These are phyloP conservation scores for Dactylonectria macrodidyma DNA, from an alignment of 2,329 filamentous ascomycete genomes.

Conservation along the genomic window DNA sequence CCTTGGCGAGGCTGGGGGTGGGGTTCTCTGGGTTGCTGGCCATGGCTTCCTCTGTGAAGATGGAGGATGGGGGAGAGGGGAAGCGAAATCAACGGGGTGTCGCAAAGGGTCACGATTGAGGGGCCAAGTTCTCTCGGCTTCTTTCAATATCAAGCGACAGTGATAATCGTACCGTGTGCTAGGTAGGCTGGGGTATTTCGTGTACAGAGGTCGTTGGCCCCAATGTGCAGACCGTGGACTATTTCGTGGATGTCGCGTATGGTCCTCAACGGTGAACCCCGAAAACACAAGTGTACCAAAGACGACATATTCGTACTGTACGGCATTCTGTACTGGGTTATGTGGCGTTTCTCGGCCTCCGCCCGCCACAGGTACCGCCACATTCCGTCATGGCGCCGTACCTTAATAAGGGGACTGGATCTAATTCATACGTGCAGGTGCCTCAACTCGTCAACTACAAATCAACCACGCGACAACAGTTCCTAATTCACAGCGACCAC, in stretches of 20 bases:
- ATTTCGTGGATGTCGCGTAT: conserved; percentile 11
- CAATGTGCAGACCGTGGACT: not conserved
- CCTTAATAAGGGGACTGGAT: not conserved
- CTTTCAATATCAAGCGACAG: not conserved
- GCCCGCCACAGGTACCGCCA: conserved; percentile 33
- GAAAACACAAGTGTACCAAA: no score
- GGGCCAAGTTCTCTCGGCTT: not conserved
- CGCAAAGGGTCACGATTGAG: not conserved
- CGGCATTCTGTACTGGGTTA: conserved; percentile 20
- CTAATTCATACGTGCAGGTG: conserved; percentile 22
- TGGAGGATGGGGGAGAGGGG: conserved; percentile 2
- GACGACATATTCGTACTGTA: conserved; percentile 19
- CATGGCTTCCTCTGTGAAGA: conserved; percentile 48
- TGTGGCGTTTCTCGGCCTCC: conserved; percentile 42
- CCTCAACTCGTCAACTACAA: conserved; percentile 7
- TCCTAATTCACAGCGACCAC: conserved; percentile 12
- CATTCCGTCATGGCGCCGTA: conserved; percentile 34
- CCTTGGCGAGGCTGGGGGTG: conserved; percentile 50
- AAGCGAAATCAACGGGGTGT: not conserved
- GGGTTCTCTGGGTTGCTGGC: conserved; percentile 54
- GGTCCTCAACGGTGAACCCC: no score
- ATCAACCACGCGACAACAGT: conserved; percentile 17
- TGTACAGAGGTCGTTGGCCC: conserved; percentile 5
- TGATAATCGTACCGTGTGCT: conserved; percentile 22
- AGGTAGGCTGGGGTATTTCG: not conserved